These are phyloP conservation scores for Nitzschia inconspicua DNA, from an alignment of 108 stramenopile species.

Conservation along the genomic window DNA sequence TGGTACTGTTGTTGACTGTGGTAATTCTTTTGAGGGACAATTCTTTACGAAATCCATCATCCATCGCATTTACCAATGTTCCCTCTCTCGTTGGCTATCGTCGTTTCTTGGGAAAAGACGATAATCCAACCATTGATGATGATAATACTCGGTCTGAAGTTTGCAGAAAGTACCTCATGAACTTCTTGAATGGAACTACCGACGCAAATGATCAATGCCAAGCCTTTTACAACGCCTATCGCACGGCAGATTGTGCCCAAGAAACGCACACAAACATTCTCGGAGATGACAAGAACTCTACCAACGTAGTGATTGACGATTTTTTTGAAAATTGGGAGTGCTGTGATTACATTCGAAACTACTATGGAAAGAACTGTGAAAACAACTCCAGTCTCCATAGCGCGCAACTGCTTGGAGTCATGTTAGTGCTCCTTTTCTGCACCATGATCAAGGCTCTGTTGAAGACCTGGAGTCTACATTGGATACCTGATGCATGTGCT, in stretches of 20 bases:
- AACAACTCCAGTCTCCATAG: constrained; percentile 32
- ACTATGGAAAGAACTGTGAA: constrained; percentile 53
- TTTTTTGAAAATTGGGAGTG: constrained; percentile 70
- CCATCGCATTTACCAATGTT: not conserved
- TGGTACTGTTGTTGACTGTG: constrained; percentile 10
- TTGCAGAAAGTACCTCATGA: constrained; percentile 62
- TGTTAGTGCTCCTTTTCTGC: constrained; percentile 68
- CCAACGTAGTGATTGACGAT: constrained; percentile 55
- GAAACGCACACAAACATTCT: constrained; percentile 4
- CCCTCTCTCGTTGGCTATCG: not conserved
- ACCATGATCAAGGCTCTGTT: constrained; percentile 61
- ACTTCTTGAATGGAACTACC: constrained; percentile 81
- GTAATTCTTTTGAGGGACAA: constrained; percentile 7
- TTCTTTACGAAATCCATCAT: not conserved
- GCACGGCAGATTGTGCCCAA: constrained; percentile 59
- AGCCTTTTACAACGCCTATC: constrained; percentile 75
- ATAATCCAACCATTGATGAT: constrained; percentile 22
- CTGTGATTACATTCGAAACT: constrained; percentile 50
- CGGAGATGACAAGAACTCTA: constrained; percentile 1
- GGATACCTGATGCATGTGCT: constrained; percentile 80
- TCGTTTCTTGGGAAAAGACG: not conserved
- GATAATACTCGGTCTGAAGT: constrained; percentile 41
- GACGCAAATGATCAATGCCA: constrained; percentile 81
- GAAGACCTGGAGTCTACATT: constrained; percentile 44
- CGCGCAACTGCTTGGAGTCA: constrained; percentile 62